Evolutionary conservation across 345 rosid genomes (phyloP).

Genomic region (Melastoma malabathricum): DNA sequence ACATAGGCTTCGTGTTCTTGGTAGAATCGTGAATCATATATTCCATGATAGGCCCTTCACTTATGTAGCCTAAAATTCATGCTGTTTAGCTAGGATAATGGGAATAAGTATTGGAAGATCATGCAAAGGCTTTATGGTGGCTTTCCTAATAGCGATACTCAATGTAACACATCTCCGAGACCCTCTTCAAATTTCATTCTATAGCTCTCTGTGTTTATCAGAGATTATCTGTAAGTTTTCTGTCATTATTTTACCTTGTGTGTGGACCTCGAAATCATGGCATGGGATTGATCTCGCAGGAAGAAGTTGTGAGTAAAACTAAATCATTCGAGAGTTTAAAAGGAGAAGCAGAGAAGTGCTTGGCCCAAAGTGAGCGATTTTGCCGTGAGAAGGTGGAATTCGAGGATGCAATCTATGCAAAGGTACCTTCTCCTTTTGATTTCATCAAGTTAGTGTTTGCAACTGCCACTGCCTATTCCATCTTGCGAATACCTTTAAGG

Average conservation of each 20-base stretch:
- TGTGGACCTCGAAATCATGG: background rate
- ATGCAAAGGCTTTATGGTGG: too few relatives aligned
- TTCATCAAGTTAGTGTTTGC: too few relatives aligned
- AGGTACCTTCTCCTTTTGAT: constrained; percentile 22
- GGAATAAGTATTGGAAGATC: too few relatives aligned
- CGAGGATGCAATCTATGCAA: constrained; percentile 59
- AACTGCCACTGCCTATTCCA: too few relatives aligned
- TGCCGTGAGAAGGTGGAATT: constrained; percentile 50
- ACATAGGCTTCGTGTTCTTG: too few relatives aligned
- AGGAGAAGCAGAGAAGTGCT: constrained; percentile 71
- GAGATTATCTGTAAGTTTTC: background rate
- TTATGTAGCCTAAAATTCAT: too few relatives aligned
- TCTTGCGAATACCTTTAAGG: background rate
- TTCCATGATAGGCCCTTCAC: too few relatives aligned
- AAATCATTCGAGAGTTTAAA: constrained; percentile 49
- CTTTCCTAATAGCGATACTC: too few relatives aligned
- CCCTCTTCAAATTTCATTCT: too few relatives aligned
- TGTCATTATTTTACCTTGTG: background rate
- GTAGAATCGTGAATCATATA: too few relatives aligned
- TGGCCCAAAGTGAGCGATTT: constrained; percentile 53
- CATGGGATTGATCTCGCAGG: constrained; percentile 16
- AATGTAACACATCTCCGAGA: too few relatives aligned
- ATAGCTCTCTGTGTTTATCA: background rate
- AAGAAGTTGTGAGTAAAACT: constrained; percentile 56
- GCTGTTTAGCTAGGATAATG: too few relatives aligned